phyloP scores from a whole-genome alignment of 164 flowering plant species.

The Santalum album region DNA sequence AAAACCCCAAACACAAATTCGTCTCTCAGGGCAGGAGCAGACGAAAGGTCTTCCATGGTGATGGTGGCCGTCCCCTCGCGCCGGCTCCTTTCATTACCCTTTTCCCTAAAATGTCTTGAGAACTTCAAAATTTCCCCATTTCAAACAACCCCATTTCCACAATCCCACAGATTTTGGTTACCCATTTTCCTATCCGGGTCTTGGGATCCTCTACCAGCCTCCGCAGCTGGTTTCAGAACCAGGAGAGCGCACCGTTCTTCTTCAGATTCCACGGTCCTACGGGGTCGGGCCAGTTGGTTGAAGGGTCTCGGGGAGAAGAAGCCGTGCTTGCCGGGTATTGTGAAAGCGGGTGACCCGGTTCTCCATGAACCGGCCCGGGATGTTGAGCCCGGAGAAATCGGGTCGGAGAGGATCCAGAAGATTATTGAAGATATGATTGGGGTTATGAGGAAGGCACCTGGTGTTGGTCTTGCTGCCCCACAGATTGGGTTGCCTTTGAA shows the following conservation, averaged over 20 bases:
- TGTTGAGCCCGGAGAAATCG: slow-evolving; percentile 55
- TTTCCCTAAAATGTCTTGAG: slow-evolving; percentile 15
- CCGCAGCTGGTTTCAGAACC: slow-evolving; percentile 2
- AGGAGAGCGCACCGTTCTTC: slow-evolving; percentile 11
- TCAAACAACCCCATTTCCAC: neutral
- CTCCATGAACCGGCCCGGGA: slow-evolving; percentile 79
- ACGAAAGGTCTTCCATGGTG: too few relatives aligned
- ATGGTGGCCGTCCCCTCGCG: too few relatives aligned
- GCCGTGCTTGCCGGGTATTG: slow-evolving; percentile 41
- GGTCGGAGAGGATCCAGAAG: slow-evolving; percentile 72
- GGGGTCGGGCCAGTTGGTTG: slow-evolving; percentile 58
- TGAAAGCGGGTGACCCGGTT: slow-evolving; percentile 91
- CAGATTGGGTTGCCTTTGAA: slow-evolving; percentile 82
- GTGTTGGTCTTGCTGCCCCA: slow-evolving; percentile 97
- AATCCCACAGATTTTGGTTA: neutral
- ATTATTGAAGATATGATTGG: slow-evolving; percentile 73
- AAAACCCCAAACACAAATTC: too few relatives aligned
- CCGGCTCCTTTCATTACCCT: slow-evolving; percentile 20
- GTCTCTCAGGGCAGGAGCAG: too few relatives aligned
- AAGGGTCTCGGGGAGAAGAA: slow-evolving; percentile 57
- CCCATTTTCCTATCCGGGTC: slow-evolving; percentile 2
- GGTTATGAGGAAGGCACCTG: slow-evolving; percentile 79
- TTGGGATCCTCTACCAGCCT: neutral
- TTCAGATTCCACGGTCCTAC: slow-evolving; percentile 11
- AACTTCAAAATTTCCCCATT: slow-evolving; percentile 7